A percentile compares a stretch with the other conserved stretches of the same genome.
These are phyloP conservation scores for Annulohypoxylon stygium DNA, from an alignment of 495 filamentous ascomycete species.

Conservation along the genomic window DNA sequence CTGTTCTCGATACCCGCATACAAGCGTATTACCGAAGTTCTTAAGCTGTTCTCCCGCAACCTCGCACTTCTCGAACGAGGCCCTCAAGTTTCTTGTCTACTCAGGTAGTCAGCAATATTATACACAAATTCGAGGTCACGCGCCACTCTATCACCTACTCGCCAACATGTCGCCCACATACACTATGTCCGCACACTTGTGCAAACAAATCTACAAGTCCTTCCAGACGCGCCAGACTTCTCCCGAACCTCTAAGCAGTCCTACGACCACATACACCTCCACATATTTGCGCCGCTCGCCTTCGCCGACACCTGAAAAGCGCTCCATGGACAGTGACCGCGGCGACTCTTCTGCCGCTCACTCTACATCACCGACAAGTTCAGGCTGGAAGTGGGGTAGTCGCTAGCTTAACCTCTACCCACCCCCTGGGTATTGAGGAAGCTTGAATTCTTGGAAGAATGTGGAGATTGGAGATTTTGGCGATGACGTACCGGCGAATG, in stretches of 20 bases:
- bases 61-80: not conserved
- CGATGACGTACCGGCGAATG: constrained; percentile 36
- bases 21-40: constrained; percentile 19
- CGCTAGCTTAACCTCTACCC: constrained; percentile 23
- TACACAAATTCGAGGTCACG: constrained; percentile 22
- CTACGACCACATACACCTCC: constrained; percentile 37
- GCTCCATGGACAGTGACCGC: constrained; percentile 60
- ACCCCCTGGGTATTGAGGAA: not conserved
- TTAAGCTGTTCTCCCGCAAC: not conserved
- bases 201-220: constrained; percentile 64
- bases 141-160: constrained; percentile 14
- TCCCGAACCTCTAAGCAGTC: constrained; percentile 46
- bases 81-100: not conserved
- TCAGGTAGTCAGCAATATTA: not conserved
- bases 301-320: constrained; percentile 55
- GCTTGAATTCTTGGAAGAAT: constrained; percentile 11
- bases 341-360: constrained; percentile 46
- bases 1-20: constrained; percentile 16
- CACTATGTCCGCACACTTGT: constrained; percentile 67
- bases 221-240: constrained; percentile 59
- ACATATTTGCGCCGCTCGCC: constrained; percentile 56
- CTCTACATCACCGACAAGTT: constrained; percentile 29
- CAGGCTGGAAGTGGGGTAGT: constrained; percentile 47
- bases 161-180: constrained; percentile 64
- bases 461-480: constrained; percentile 16